Base-by-base conservation (phyloP, 73 alveolate genomes). In the Paramecium octaurelia region DNA sequence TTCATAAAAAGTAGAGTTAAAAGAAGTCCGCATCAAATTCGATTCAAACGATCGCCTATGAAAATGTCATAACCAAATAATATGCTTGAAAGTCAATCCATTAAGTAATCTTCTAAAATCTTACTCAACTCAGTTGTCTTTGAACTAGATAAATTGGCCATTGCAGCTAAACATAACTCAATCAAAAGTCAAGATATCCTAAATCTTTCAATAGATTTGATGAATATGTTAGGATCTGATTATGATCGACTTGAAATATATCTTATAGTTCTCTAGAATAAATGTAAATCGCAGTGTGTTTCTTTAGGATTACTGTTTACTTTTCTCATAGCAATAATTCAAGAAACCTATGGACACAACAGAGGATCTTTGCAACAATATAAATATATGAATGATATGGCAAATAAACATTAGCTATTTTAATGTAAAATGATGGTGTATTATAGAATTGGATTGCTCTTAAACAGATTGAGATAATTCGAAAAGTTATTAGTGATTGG, bases 271-370 rank as follows among this genome's bases (percentile, higher is more conserved):
- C 84, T 64, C 12, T 64, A 64, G 10, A 64, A 64, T 64, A 64
- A 64, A 64, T 64, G 84, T 27, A 64, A 64, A 24, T 23, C 84
- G 4, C 27, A 31, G 31, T 27, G 50, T 31, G 11, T 31, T 64
- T 64, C 50, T 27, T 27, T 64, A 3, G 84, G 84, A 27, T 31
- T 64, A 8, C 6, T 75, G 40, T 75, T 75, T 42, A 29, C 88
- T 35, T 75, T 75, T 75, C 58, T 75, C 18, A 34, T 75, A n/a
- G 58, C 88, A 35, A 42, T 75, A 29, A 38, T 75, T 35, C 46
- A 35, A 38, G 88, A 75, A 42, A 29, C 88, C 21, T 75, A 75
- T 75, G 88, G 88, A 14, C 88, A 75, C 27, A 23, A 7, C 7
- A 75, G n/a, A 23, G 59, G 36, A 4, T 38, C 88, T 16, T 35